These are phyloP conservation scores for Ceratocystis cacaofunesta DNA, from an alignment of 2,329 filamentous ascomycete species.

Conservation along the genomic window DNA sequence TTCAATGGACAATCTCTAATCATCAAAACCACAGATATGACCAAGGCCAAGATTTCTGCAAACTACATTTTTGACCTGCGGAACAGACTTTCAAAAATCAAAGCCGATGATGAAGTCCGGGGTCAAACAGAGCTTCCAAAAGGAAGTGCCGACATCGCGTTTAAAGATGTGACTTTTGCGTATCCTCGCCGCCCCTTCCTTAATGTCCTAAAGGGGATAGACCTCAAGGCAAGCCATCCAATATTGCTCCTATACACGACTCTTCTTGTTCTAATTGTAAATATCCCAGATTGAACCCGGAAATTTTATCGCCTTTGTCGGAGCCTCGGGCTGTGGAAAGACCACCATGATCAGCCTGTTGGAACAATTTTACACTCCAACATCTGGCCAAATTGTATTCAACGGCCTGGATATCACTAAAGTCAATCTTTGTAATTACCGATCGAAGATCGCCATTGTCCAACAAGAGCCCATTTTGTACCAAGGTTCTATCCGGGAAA, in stretches of 20 bases:
- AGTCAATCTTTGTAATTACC: slow-evolving; percentile 23
- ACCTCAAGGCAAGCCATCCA: slow-evolving; percentile 22
- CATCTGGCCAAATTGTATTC: slow-evolving; percentile 22
- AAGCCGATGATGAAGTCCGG: slow-evolving; percentile 19
- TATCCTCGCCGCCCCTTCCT: slow-evolving; percentile 34
- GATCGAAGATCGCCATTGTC: slow-evolving; percentile 26
- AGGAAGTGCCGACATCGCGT: slow-evolving; percentile 29
- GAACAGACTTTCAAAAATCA: slow-evolving; percentile 23
- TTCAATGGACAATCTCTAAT: background rate
- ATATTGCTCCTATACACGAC: too few species aligned
- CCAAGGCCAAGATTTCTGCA: slow-evolving; percentile 33
- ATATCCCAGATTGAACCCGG: slow-evolving; percentile 27
- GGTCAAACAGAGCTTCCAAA: slow-evolving; percentile 11
- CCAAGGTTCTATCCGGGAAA: slow-evolving; percentile 40
- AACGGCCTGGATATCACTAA: slow-evolving; percentile 24
- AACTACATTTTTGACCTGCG: slow-evolving; percentile 35
- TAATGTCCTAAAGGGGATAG: slow-evolving; percentile 27
- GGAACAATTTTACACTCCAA: slow-evolving; percentile 31
- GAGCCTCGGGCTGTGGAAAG: slow-evolving; percentile 44
- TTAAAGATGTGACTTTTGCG: slow-evolving; percentile 39
- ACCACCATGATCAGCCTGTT: slow-evolving; percentile 42
- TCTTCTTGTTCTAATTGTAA: background rate
- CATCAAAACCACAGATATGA: slow-evolving; percentile 25
- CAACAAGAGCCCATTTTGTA: slow-evolving; percentile 30
- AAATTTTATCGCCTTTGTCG: slow-evolving; percentile 40